Evolutionary conservation across 495 filamentous ascomycete genomes (phyloP).

Genomic region (Lasiosphaeria ovina): DNA sequence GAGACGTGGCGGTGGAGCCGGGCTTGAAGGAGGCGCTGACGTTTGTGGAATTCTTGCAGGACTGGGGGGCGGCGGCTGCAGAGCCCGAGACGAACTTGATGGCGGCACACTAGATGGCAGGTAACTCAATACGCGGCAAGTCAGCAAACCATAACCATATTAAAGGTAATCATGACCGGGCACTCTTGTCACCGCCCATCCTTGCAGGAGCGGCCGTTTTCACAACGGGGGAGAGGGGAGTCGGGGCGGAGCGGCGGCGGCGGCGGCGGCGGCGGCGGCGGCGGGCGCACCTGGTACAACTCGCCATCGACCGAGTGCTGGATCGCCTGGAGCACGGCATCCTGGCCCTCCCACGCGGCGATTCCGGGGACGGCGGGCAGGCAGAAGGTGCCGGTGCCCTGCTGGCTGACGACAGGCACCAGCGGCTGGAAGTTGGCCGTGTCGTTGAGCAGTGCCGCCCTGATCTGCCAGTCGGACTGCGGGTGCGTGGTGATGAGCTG

Average conservation of each 20-base stretch:
- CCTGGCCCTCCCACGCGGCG: constrained; percentile 17
- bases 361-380: constrained; percentile 16
- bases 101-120: background rate
- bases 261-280: too few species aligned
- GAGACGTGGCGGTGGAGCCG: background rate
- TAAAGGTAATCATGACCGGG: too few species aligned
- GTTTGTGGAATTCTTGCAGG: constrained; percentile 3
- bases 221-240: too few species aligned
- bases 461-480: constrained; percentile 18
- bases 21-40: background rate
- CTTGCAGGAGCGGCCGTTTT: too few species aligned
- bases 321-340: constrained; percentile 23
- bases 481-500: constrained; percentile 20
- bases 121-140: background rate
- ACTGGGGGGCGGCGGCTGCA: background rate
- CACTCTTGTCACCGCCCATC: too few species aligned
- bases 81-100: background rate
- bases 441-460: constrained; percentile 17
- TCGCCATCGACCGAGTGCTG: constrained; percentile 25
- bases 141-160: background rate
- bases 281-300: constrained; percentile 10
- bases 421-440: constrained; percentile 12
- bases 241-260: too few species aligned
- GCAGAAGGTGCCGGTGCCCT: constrained; percentile 24
- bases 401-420: constrained; percentile 15